These are phyloP conservation scores for Colletotrichum sp. DNA, from an alignment of 2,329 filamentous ascomycete species.

Conservation along the genomic window DNA sequence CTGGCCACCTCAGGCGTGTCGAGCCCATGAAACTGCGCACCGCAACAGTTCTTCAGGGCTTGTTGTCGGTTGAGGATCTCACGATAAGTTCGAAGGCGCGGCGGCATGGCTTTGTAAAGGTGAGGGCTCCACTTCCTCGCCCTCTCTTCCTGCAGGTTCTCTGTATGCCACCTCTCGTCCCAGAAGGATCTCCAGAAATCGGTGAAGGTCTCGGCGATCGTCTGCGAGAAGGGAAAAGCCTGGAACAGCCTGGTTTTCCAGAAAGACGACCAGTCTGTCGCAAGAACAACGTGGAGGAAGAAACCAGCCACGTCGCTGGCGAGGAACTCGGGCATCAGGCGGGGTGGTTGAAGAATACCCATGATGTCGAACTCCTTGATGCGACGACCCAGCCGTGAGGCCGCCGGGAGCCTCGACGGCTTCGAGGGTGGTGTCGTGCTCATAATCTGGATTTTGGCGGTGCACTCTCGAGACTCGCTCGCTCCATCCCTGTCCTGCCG, in stretches of 20 bases:
- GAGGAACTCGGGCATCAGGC: not conserved
- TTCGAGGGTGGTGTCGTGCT: not conserved
- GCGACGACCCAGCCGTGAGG: not conserved
- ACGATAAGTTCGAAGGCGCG: conserved; percentile 15
- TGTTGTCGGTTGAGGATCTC: conserved; percentile 22
- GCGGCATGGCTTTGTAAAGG: not conserved
- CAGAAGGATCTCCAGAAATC: not conserved
- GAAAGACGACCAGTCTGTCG: not conserved
- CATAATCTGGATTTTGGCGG: not conserved
- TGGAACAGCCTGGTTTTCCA: not conserved
- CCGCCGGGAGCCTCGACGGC: not conserved
- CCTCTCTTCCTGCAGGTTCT: not conserved
- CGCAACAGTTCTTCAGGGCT: conserved; percentile 14
- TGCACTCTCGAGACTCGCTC: not conserved
- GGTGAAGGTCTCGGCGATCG: not conserved
- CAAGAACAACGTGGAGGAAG: not conserved
- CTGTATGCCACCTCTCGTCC: conserved; percentile 10
- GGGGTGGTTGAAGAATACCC: not conserved
- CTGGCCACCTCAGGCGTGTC: not conserved
- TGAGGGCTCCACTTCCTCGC: not conserved
- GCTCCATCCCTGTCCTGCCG: not conserved
- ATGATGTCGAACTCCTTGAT: conserved; percentile 4
- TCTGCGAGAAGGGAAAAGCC: not conserved
- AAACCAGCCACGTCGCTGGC: conserved; percentile 4
- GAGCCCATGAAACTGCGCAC: not conserved